Evolutionary conservation across 805 yeast genomes (phyloP).

Genomic region (Metschnikowia similis): DNA sequence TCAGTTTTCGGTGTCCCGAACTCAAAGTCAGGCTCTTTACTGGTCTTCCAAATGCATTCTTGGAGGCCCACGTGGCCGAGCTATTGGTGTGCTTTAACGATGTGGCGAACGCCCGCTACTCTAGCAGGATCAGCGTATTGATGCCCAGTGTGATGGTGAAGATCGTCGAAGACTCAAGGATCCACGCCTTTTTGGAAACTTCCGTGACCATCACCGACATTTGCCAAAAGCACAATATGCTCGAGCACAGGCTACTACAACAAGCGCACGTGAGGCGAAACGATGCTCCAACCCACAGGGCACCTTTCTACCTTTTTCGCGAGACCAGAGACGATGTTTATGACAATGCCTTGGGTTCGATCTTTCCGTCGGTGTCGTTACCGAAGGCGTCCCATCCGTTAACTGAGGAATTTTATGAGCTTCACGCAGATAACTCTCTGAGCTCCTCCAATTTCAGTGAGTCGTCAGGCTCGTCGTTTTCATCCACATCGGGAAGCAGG

Average conservation of each 20-base stretch:
- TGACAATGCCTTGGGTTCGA: slow-evolving; percentile 45
- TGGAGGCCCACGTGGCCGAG: slow-evolving; percentile 18
- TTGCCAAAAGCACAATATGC: slow-evolving; percentile 46
- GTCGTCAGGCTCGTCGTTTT: slow-evolving; percentile 13
- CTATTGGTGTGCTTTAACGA: slow-evolving; percentile 54
- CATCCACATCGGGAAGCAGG: slow-evolving; percentile 13
- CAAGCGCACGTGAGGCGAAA: slow-evolving; percentile 60
- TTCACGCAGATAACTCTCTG: neutral
- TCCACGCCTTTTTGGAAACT: slow-evolving; percentile 47
- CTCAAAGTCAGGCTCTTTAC: slow-evolving; percentile 41
- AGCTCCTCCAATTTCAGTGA: neutral
- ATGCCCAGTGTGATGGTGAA: slow-evolving; percentile 45
- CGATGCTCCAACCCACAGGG: slow-evolving; percentile 82
- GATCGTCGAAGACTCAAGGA: slow-evolving; percentile 18
- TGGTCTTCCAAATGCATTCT: slow-evolving; percentile 15
- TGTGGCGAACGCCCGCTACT: slow-evolving; percentile 62
- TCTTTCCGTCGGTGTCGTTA: slow-evolving; percentile 57
- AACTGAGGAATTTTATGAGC: slow-evolving; percentile 25
- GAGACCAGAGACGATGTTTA: slow-evolving; percentile 46
- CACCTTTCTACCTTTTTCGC: slow-evolving; percentile 63
- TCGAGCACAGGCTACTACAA: slow-evolving; percentile 48
- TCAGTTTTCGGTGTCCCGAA: slow-evolving; percentile 52
- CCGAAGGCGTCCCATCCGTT: slow-evolving; percentile 65
- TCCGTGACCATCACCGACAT: slow-evolving; percentile 59
- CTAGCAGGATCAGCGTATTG: slow-evolving; percentile 46